Percentiles rank a stretch among this genome's conserved stretches.
Conservation (phyloP, 441 rosid species). For the Populus hybrid region DNA sequence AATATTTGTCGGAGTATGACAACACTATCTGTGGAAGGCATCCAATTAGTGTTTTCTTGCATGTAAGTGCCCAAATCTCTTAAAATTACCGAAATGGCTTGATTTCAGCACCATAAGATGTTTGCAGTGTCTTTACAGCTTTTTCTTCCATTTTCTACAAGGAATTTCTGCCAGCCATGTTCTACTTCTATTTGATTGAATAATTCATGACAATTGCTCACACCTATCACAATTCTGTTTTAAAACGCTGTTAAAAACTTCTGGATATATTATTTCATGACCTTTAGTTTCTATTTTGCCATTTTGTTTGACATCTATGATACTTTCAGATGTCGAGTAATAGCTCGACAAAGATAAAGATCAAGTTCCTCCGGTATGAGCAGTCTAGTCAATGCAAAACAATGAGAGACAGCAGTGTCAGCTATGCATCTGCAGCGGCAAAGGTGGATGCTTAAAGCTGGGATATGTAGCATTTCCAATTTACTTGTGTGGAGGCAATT, state of each 20-base stretch:
- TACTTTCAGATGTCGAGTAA: conserved; percentile 63
- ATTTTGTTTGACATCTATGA: background rate
- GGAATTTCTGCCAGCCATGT: background rate
- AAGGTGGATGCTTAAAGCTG: conserved; percentile 54
- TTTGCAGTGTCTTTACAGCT: background rate
- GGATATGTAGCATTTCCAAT: conserved; percentile 7
- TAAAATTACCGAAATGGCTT: background rate
- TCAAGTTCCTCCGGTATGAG: conserved; percentile 83
- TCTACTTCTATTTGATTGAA: background rate
- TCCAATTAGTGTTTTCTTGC: conserved; percentile 87
- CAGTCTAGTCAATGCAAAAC: conserved; percentile 92
- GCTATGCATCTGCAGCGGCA: conserved; percentile 94
- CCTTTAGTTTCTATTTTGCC: background rate
- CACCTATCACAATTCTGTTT: background rate
- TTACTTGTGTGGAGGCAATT: conserved; percentile 15
- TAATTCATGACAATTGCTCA: background rate
- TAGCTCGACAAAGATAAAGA: conserved; percentile 61
- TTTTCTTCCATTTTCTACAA: background rate
- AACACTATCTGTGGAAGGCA: conserved; percentile 95
- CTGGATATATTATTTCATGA: background rate
- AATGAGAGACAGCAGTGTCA: conserved; percentile 88
- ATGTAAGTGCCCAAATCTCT: conserved; percentile 44
- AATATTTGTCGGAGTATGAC: conserved; percentile 60
- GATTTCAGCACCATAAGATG: background rate
- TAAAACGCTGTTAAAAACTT: background rate